These are phyloP conservation scores for Podila epigama DNA, from an alignment of 192 early-diverging fungal species.

Conservation along the genomic window DNA sequence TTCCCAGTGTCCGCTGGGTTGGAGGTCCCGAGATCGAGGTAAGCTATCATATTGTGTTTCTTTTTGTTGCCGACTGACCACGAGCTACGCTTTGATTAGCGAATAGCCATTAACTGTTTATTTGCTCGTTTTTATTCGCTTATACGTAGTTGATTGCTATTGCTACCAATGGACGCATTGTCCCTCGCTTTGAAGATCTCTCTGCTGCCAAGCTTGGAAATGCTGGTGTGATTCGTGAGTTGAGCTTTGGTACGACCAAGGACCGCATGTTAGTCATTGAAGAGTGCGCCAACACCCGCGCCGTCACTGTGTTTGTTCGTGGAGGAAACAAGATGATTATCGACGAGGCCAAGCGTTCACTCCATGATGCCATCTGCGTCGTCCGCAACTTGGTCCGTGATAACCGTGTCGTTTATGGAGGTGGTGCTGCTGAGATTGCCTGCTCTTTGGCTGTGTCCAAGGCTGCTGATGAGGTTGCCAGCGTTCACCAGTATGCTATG, in stretches of 20 bases:
- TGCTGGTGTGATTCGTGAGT: slow-evolving; percentile 94
- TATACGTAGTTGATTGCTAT: slow-evolving; percentile 90
- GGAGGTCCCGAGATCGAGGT: slow-evolving; percentile 99
- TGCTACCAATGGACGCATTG: slow-evolving; percentile 99
- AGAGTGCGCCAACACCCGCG: slow-evolving; percentile 98
- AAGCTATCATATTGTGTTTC: neutral
- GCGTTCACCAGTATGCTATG: slow-evolving; percentile 99
- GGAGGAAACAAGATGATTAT: slow-evolving; percentile 99
- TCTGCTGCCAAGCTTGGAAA: slow-evolving; percentile 86
- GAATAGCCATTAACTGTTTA: neutral
- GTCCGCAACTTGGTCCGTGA: slow-evolving; percentile 97
- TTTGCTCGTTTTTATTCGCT: neutral
- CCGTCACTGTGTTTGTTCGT: slow-evolving; percentile 96
- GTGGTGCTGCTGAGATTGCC: slow-evolving; percentile 97
- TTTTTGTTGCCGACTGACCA: too few relatives aligned
- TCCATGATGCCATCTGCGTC: slow-evolving; percentile 99
- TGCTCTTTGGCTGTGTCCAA: slow-evolving; percentile 93
- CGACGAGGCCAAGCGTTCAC: slow-evolving; percentile 97
- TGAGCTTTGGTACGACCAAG: slow-evolving; percentile 97
- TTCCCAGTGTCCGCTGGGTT: slow-evolving; percentile 99
- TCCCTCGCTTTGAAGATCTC: slow-evolving; percentile 99
- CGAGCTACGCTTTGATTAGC: too few relatives aligned
- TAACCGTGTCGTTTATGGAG: slow-evolving; percentile 99
- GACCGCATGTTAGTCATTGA: slow-evolving; percentile 99
- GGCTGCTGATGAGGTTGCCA: slow-evolving; percentile 82